Conservation (phyloP, 2,329 filamentous ascomycete genomes). For the Chaetomiaceae sp. region DNA sequence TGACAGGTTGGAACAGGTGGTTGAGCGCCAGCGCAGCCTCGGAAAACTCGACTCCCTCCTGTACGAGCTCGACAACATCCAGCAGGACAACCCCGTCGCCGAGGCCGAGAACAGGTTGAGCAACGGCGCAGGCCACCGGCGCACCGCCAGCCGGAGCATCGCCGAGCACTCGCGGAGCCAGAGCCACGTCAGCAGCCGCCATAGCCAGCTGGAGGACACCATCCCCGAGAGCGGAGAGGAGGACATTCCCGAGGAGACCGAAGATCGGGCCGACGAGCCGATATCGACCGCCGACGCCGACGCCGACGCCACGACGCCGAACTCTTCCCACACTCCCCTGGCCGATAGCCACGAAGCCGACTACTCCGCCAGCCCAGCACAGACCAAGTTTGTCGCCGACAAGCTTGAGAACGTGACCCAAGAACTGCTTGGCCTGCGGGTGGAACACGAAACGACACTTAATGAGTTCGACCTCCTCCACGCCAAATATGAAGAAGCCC, state of each 20-base stretch:
- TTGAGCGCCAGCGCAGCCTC: constrained; percentile 90
- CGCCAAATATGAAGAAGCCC: constrained; percentile 83
- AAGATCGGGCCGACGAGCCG: constrained; percentile 35
- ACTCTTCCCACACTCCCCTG: constrained; percentile 18
- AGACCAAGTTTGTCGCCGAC: constrained; percentile 81
- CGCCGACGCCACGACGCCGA: constrained; percentile 26
- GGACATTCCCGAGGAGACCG: constrained; percentile 32
- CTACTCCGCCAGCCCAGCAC: constrained; percentile 63
- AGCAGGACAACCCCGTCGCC: constrained; percentile 49
- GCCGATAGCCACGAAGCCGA: constrained; percentile 29
- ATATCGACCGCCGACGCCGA: constrained; percentile 25
- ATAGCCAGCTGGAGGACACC: constrained; percentile 49
- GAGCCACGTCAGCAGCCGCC: constrained; percentile 50
- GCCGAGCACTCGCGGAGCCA: constrained; percentile 51
- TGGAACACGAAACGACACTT: constrained; percentile 82
- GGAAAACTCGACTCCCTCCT: constrained; percentile 91
- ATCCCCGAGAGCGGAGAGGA: constrained; percentile 52
- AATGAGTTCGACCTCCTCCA: constrained; percentile 77
- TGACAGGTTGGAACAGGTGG: constrained; percentile 86
- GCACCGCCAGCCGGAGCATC: constrained; percentile 37
- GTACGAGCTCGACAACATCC: constrained; percentile 79
- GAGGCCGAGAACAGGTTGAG: constrained; percentile 32
- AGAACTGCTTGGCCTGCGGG: constrained; percentile 82
- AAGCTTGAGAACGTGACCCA: constrained; percentile 89
- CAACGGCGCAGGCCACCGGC: constrained; percentile 42